Conservation (phyloP, 352 stramenopile genomes). For the Phytopythium aichiense region DNA sequence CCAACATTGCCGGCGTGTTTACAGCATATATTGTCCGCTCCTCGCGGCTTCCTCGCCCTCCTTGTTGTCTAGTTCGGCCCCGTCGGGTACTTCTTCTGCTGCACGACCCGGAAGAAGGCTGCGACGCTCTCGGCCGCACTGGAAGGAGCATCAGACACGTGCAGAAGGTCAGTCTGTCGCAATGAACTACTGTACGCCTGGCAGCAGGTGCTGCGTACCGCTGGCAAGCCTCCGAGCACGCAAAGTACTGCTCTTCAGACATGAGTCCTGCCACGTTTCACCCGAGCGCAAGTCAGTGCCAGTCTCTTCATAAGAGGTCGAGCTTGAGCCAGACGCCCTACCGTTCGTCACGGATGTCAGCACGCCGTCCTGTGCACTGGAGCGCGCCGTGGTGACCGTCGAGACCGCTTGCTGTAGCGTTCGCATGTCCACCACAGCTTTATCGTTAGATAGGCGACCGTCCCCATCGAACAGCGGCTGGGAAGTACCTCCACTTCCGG, state of each 20-base stretch:
- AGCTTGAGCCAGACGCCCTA: conserved; percentile 8
- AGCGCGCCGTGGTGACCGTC: conserved; percentile 59
- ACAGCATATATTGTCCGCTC: conserved; percentile 12
- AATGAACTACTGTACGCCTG: neutral
- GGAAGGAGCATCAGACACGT: neutral
- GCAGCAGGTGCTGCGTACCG: conserved; percentile 23
- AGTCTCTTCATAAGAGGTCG: neutral
- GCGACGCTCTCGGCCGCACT: conserved; percentile 71
- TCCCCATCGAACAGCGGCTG: neutral
- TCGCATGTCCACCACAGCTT: neutral
- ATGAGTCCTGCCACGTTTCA: conserved; percentile 35
- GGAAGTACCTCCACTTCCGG: conserved; percentile 61
- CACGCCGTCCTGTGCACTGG: conserved; percentile 62
- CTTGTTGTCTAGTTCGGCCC: conserved; percentile 8
- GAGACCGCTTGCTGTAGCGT: conserved; percentile 43
- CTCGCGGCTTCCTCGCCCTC: conserved; percentile 18
- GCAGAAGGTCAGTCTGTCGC: neutral
- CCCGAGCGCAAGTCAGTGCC: neutral
- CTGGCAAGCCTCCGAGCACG: conserved; percentile 74
- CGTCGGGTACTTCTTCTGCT: conserved; percentile 65
- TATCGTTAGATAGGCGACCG: neutral
- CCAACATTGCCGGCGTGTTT: neutral
- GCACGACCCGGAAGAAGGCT: conserved; percentile 73
- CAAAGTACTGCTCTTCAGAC: conserved; percentile 81
- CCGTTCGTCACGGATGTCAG: conserved; percentile 74